Base-by-base conservation (phyloP, 768 basidiomycete species). In the Russula brevipes region DNA sequence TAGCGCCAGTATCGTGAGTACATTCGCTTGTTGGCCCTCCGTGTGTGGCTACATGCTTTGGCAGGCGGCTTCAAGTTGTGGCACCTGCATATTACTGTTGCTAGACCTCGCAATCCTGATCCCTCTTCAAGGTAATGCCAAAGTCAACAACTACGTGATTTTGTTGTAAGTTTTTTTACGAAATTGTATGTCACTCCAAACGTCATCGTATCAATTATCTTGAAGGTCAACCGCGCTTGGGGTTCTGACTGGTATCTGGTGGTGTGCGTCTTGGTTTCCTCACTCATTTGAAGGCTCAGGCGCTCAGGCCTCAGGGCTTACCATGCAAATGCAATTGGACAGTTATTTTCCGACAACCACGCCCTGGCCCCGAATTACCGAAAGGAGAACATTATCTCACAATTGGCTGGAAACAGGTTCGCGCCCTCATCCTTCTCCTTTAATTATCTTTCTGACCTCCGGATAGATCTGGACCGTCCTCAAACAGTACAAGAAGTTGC, bases 261-360 rank as follows among this genome's bases (percentile, higher is more conserved):
- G 92, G 92, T 91, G 89, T 91, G 74, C 53, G 87, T 74, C 1
- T 44, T 54, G 24, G 11, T 42, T 24, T 16, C 5, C 41, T 8
- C 8, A 2, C n/a, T n/a, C 1, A 17, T 41, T 53, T 46, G 19
- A 49, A 30, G 11, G 17, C 53, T 11, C 39, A n/a, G n/a, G n/a
- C n/a, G n/a, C n/a, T n/a, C n/a, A n/a, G n/a, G n/a, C n/a, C n/a
- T n/a, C n/a, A 35, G 41, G 63, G 55, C 55, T 10, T 57, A 24
- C 24, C 24, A 24, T 24, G 24, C 24, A 24, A 24, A 24, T 24
- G 24, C 24, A 24, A 24, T 24, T 24, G 24, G 24, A 24, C 24
- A 91, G 90, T 94, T 68, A 81, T 93, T 54, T 92, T 84, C 72
- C 92, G 94, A 71, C 82, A 89, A 69, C 88, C 86, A n/a, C 84